These are phyloP conservation scores for Hyaloscypha hepaticicola DNA, from an alignment of 495 filamentous ascomycete genomes.

Conservation along the genomic window DNA sequence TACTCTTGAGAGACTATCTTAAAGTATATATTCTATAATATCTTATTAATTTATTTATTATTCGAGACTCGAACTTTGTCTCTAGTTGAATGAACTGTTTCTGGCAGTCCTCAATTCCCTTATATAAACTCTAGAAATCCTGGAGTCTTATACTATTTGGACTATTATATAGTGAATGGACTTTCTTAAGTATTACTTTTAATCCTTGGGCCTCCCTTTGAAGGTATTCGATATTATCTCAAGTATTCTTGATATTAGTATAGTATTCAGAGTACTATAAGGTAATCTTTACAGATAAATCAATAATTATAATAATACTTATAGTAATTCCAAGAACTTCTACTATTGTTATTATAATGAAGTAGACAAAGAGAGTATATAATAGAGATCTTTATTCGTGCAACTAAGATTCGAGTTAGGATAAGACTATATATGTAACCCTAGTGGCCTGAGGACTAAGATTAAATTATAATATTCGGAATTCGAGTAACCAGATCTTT, in stretches of 20 bases:
- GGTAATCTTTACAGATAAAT: slow-evolving; percentile 34
- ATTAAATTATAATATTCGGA: no score
- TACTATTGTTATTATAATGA: slow-evolving; percentile 13
- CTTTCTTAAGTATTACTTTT: slow-evolving; percentile 1
- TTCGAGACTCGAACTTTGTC: slow-evolving; percentile 36
- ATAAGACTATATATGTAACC: slow-evolving; percentile 1
- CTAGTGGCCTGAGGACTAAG: neutral
- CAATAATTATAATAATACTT: slow-evolving; percentile 39
- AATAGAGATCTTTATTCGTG: slow-evolving; percentile 16
- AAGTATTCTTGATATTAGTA: slow-evolving; percentile 35
- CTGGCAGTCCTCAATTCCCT: slow-evolving; percentile 33
- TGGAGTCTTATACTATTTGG: slow-evolving; percentile 40
- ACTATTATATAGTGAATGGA: slow-evolving; percentile 23
- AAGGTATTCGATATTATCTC: slow-evolving; percentile 37
- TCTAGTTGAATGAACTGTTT: slow-evolving; percentile 35
- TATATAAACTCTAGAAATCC: slow-evolving; percentile 8
- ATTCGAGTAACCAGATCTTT: neutral
- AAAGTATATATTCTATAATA: slow-evolving; percentile 38
- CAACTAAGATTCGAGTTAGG: slow-evolving; percentile 9
- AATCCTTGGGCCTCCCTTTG: slow-evolving; percentile 27
- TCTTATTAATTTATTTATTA: slow-evolving; percentile 32
- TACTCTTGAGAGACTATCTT: slow-evolving; percentile 44
- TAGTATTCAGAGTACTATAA: slow-evolving; percentile 34
- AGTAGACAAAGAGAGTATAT: slow-evolving; percentile 11
- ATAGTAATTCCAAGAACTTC: slow-evolving; percentile 35